Evolutionary conservation across 768 basidiomycete species (phyloP).

Genomic region (Lentinula detonsa): DNA sequence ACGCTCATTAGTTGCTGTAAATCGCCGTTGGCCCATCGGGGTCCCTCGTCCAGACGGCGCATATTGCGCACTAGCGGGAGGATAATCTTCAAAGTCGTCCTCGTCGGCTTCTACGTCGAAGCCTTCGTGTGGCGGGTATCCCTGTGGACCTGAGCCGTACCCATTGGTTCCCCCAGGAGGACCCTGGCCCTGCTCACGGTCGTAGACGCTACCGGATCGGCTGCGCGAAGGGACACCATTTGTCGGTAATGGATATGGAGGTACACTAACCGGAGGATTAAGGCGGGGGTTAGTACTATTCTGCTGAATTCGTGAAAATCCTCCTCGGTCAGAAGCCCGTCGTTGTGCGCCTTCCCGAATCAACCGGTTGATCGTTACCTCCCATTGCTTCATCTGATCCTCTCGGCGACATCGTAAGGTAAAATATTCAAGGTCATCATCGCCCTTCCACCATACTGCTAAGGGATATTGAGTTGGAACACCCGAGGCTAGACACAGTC

Average conservation of each 20-base stretch:
- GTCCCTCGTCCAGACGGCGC: constrained; percentile 68
- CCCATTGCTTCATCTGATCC: constrained; percentile 92
- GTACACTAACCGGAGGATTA: not conserved
- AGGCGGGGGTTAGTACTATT: constrained; percentile 39
- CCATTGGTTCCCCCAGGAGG: not conserved
- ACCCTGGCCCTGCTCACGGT: not conserved
- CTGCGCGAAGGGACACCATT: not conserved
- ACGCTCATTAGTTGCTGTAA: constrained; percentile 55
- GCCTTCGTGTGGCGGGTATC: constrained; percentile 58
- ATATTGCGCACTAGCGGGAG: constrained; percentile 31
- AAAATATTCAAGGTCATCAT: constrained; percentile 90
- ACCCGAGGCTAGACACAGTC: constrained; percentile 31
- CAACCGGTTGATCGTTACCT: constrained; percentile 80
- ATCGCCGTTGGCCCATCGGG: constrained; percentile 55
- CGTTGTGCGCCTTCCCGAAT: constrained; percentile 73
- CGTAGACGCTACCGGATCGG: constrained; percentile 6
- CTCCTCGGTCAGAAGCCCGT: constrained; percentile 60
- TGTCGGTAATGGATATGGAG: constrained; percentile 2
- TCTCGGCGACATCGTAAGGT: constrained; percentile 89
- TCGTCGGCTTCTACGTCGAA: constrained; percentile 71
- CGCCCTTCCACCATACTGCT: constrained; percentile 92
- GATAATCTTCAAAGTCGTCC: constrained; percentile 74
- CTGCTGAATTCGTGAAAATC: constrained; percentile 44
- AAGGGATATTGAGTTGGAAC: constrained; percentile 65
- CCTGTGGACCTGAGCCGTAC: constrained; percentile 34